phyloP scores from a whole-genome alignment of 2,329 filamentous ascomycete genomes.

The Rutstroemia sp. region DNA sequence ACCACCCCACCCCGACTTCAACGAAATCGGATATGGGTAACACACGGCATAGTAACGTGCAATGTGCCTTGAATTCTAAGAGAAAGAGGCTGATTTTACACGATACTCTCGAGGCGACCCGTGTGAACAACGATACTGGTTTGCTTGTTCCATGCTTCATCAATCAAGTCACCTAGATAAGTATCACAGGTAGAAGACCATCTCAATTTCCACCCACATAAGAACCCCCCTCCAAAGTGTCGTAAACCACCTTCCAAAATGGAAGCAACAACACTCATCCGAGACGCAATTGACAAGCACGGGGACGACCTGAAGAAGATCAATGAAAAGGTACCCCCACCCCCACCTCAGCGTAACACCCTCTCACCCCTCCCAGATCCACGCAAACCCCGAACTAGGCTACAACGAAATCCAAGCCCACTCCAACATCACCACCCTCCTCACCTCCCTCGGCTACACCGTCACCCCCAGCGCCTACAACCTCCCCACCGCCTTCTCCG shows the following conservation, averaged over 20 bases:
- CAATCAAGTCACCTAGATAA: too few species aligned
- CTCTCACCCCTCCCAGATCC: slow-evolving; percentile 31
- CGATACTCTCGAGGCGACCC: too few species aligned
- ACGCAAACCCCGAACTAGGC: slow-evolving; percentile 41
- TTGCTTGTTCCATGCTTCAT: too few species aligned
- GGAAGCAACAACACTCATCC: not conserved
- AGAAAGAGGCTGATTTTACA: too few species aligned
- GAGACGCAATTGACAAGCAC: slow-evolving; percentile 1
- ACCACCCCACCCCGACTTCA: too few species aligned
- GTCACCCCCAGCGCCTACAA: slow-evolving; percentile 44
- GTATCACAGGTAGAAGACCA: too few species aligned
- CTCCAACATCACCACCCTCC: slow-evolving; percentile 38
- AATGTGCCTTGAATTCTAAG: too few species aligned
- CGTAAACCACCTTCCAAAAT: not conserved
- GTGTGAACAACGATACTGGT: too few species aligned
- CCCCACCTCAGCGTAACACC: too few species aligned
- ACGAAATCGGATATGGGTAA: too few species aligned
- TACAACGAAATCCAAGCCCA: slow-evolving; percentile 46
- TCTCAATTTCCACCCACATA: not conserved
- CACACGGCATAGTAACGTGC: too few species aligned
- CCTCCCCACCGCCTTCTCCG: slow-evolving; percentile 44
- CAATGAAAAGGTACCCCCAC: slow-evolving; percentile 10
- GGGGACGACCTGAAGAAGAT: slow-evolving; percentile 8
- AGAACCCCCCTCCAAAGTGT: not conserved
- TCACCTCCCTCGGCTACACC: slow-evolving; percentile 37